Conservation (phyloP, 108 stramenopile genomes). For the Seminavis robusta region DNA sequence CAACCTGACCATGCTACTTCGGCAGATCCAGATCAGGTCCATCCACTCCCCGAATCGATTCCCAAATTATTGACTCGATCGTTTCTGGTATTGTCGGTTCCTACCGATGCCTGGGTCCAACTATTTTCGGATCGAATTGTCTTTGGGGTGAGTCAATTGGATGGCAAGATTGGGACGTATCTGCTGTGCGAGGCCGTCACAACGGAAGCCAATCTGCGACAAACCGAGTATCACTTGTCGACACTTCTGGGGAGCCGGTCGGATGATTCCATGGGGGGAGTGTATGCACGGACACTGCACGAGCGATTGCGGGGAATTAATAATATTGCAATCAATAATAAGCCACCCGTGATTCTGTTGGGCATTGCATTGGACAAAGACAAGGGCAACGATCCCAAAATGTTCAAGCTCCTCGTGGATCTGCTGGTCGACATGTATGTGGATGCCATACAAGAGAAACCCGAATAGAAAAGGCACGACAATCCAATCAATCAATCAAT, state of each 20-base stretch:
- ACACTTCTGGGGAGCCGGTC: constrained; percentile 38
- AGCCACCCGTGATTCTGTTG: constrained; percentile 23
- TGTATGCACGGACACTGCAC: constrained; percentile 38
- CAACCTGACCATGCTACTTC: too few species aligned
- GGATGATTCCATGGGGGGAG: constrained; percentile 33
- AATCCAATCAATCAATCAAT: too few species aligned
- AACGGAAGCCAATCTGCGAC: constrained; percentile 23
- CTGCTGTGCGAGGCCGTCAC: constrained; percentile 32
- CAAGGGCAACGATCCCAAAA: constrained; percentile 8
- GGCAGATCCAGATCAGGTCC: too few species aligned
- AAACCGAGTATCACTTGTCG: constrained; percentile 25
- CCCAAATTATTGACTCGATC: constrained; percentile 37
- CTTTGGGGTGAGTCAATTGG: constrained; percentile 34
- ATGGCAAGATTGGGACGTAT: constrained; percentile 33
- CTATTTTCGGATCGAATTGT: constrained; percentile 45
- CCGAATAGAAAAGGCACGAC: too few species aligned
- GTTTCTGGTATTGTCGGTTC: constrained; percentile 20
- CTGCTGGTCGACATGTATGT: constrained; percentile 13
- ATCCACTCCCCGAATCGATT: constrained; percentile 13
- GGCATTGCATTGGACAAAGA: constrained; percentile 29
- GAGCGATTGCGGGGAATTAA: neutral
- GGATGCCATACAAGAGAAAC: constrained; percentile 14
- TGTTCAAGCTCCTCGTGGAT: constrained; percentile 24
- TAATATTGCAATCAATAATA: constrained; percentile 5
- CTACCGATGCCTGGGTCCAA: constrained; percentile 42